Conservation (phyloP, 2,329 filamentous ascomycete species). For the Colletotrichum karsti region DNA sequence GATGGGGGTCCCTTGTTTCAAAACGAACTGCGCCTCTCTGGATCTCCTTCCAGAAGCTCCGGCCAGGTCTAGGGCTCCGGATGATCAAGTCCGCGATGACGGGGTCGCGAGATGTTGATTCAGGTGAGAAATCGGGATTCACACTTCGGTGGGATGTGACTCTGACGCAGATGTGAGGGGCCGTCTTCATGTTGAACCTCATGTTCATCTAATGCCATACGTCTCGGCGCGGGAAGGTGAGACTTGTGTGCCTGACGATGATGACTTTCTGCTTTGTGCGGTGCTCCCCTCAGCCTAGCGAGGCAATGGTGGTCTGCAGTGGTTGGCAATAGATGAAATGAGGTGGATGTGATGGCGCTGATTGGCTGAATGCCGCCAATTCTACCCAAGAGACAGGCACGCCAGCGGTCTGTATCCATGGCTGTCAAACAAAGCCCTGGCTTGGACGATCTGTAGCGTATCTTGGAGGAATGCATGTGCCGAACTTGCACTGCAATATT, state of each 20-base stretch:
- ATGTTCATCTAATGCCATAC: not conserved
- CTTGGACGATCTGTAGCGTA: not conserved
- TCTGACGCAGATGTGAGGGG: not conserved
- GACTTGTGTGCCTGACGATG: not conserved
- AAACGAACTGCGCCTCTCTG: constrained; percentile 3
- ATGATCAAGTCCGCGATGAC: not conserved
- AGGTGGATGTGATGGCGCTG: not conserved
- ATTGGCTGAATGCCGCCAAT: not conserved
- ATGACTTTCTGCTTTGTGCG: not conserved
- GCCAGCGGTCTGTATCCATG: not conserved
- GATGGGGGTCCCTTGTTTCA: constrained; percentile 7
- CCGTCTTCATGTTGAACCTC: not conserved
- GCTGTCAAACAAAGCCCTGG: not conserved
- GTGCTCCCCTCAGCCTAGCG: not conserved
- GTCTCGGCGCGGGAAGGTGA: not conserved
- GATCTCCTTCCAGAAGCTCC: not conserved
- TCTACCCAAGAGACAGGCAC: not conserved
- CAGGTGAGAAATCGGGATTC: not conserved
- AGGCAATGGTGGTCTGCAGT: not conserved
- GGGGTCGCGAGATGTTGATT: not conserved
- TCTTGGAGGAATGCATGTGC: constrained; percentile 6
- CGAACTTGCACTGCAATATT: not conserved
- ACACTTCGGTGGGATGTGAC: not conserved
- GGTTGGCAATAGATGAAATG: not conserved
- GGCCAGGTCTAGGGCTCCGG: not conserved